A percentile compares a stretch with the other conserved stretches of the same genome.
These are phyloP conservation scores for Yamadazyma scolyti DNA, from an alignment of 805 yeast genomes.

Conservation along the genomic window DNA sequence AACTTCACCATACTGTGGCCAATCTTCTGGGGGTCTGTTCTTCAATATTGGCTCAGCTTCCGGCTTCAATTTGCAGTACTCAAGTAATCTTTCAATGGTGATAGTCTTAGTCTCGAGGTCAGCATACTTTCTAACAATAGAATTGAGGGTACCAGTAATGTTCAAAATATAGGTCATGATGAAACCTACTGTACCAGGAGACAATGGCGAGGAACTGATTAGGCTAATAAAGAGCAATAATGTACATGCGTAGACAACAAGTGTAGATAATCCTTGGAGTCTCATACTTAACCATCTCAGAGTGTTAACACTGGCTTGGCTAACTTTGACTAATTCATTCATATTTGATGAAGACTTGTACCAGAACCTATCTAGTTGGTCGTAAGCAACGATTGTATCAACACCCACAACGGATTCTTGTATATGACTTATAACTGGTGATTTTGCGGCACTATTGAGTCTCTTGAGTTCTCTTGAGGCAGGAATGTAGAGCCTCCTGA, in stretches of 20 bases:
- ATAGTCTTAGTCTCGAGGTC: conserved; percentile 32
- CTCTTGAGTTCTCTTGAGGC: conserved; percentile 34
- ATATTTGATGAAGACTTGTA: conserved; percentile 20
- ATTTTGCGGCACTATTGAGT: conserved; percentile 24
- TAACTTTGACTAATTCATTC: conserved; percentile 19
- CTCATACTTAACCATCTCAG: conserved; percentile 37
- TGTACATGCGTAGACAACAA: conserved; percentile 27
- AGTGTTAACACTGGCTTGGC: conserved; percentile 17
- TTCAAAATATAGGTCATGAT: conserved; percentile 33
- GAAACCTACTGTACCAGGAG: conserved; percentile 35
- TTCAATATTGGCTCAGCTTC: conserved; percentile 44
- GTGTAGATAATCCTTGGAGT: conserved; percentile 31
- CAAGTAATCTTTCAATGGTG: conserved; percentile 34
- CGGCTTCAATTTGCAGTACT: conserved; percentile 32
- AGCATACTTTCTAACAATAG: conserved; percentile 31
- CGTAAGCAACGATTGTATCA: conserved; percentile 32
- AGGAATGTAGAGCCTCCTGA: conserved; percentile 28
- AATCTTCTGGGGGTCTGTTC: conserved; percentile 46
- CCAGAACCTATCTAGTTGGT: conserved; percentile 25
- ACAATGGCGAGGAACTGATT: conserved; percentile 18
- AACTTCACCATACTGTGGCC: conserved; percentile 76
- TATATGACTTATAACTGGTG: conserved; percentile 32
- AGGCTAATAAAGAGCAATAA: conserved; percentile 24
- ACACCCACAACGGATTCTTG: conserved; percentile 36
- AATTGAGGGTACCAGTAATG: conserved; percentile 26